Conservation (phyloP, 106 monocot species). For the Allium cepa region DNA sequence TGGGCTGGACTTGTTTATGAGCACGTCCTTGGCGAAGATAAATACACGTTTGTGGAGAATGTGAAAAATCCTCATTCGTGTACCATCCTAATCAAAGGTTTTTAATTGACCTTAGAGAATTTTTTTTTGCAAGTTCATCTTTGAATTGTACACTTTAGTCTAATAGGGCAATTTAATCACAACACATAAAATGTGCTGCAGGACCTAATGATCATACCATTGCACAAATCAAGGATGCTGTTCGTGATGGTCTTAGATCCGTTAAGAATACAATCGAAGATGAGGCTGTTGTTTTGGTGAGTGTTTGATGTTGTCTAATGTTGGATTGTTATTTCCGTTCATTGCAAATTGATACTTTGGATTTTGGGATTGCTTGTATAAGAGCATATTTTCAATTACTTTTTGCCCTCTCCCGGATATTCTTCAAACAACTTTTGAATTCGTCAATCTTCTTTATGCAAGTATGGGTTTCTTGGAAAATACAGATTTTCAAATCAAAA, state of each 20-base stretch:
- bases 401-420: too few relatives aligned
- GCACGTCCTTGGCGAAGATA: constrained; percentile 94
- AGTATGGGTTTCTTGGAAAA: too few relatives aligned
- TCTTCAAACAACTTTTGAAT: too few relatives aligned
- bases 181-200: constrained; percentile 15
- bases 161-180: neutral
- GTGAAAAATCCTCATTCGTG: constrained; percentile 93
- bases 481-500: too few relatives aligned
- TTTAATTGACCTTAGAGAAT: neutral
- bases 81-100: constrained; percentile 96
- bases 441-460: too few relatives aligned
- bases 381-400: too few relatives aligned
- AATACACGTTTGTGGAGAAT: constrained; percentile 95
- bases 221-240: constrained; percentile 99
- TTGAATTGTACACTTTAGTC: too few relatives aligned
- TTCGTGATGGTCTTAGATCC: constrained; percentile 94
- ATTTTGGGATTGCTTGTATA: too few relatives aligned
- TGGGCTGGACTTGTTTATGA: constrained; percentile 99
- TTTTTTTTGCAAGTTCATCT: too few relatives aligned
- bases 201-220: constrained; percentile 99
- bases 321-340: neutral
- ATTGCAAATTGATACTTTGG: too few relatives aligned
- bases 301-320: constrained; percentile 3
- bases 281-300: constrained; percentile 85
- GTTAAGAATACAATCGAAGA: constrained; percentile 97